Base-by-base conservation (phyloP, 768 basidiomycete genomes). In the Russula earlei region DNA sequence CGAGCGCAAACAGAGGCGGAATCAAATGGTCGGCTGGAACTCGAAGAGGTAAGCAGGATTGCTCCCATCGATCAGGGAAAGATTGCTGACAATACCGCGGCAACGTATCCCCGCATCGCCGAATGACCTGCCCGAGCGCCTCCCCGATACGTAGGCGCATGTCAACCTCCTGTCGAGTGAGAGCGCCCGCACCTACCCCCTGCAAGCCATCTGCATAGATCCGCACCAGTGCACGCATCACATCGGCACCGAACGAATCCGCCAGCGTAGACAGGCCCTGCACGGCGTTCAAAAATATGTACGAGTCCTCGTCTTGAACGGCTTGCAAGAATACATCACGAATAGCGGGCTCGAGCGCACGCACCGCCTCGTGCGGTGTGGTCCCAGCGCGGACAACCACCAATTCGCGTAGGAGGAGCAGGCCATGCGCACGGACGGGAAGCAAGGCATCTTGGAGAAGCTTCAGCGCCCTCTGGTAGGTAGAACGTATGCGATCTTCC, bases 261-360 rank as follows among this genome's bases (percentile, higher is more conserved):
- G 86, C 91, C 79, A 97, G 84, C 4, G 79, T 82, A n/a, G 85
- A 80, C 1, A 98, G 75, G 0, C 94, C 94, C 64, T 93, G 90
- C 14, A 95, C 85, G 0, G 88, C 92, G 65, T 92, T 92, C 50
- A 97, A 73, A 66, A 91, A 97, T 52, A 97, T 82, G 68, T 92
- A 97, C n/a, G 90, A 91, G 65, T 98, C 95, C 37, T 93, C 87
- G 58, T 96, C 92, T 65, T 91, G 86, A 5, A 94, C 70, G 0
- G 84, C 79, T 65, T 89, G 83, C 59, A 94, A 68, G 67, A 97
- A 95, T 52, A 96, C 85, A 27, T 87, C 86, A 44, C 93, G 71
- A 61, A 97, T 89, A 0, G 85, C 87, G 6, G 92, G 91, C 15
- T 84, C 69, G 24, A 97, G 73, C 0, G 87, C 85, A 3, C 74